Base-by-base conservation (phyloP, 176 grass and related monocot species). In the Guadua angustifolia region DNA sequence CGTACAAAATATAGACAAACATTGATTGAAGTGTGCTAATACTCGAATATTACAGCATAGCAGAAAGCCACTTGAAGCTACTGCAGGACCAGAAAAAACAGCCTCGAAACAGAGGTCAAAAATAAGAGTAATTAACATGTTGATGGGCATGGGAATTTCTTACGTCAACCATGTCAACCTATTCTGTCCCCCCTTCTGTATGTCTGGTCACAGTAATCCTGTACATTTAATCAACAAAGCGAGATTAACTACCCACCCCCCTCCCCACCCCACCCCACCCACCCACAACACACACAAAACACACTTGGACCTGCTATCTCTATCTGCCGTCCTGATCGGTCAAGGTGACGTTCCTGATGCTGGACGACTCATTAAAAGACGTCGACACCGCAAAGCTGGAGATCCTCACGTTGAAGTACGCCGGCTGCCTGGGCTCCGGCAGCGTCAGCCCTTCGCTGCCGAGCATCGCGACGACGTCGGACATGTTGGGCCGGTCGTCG, bases 401-500 rank as follows among this genome's bases (percentile, higher is more conserved):
- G 69, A 90, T 80, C 75, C 89, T 79, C 29, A 90, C 89, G 43
- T 90, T 87, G 74, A 79, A 90, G 80, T 90, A 90, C 3, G 89
- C 89, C 24, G 89, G 89, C 79, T 87, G 84, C 6, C 69, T 39
- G 4, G 89, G 89, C 75, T 79, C 79, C 42, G 80, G 84, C 69
- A 87, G 82, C 6, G 84, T 90, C 1, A 87, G 0, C 22, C 88
- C 88, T 60, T 87, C 84, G 74, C 89, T 79, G 68, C 80, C 43
- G 24, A 90, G 84, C 89, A 90, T 75, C 3, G 84, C 75, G 19
- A 87, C 69, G 46, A 88, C 56, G 4, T 88, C 78, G 16, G 86
- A 71, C 77, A 91, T 84, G 86, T 21, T 79, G 26, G 73, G 80
- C 4, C 84, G 74, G 17, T 82, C 88, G 61, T 87, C 84, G 80